These are phyloP conservation scores for Chrysochromulina parva DNA, from an alignment of 78 protist species.

Conservation along the genomic window DNA sequence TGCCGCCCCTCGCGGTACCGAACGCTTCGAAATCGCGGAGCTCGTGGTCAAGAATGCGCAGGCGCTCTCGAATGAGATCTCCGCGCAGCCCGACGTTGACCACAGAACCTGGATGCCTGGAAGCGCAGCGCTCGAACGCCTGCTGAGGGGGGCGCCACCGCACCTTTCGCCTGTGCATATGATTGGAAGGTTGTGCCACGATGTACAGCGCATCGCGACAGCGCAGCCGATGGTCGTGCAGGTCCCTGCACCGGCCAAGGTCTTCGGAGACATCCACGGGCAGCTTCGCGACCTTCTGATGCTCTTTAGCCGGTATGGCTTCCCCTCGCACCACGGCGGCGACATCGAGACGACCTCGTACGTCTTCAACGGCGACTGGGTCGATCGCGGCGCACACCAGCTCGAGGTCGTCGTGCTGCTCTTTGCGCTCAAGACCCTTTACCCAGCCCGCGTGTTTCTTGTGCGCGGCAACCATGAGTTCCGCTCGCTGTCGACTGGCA, in stretches of 20 bases:
- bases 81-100: too few relatives aligned
- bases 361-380: constrained; percentile 77
- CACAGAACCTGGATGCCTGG: too few relatives aligned
- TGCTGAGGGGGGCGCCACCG: too few relatives aligned
- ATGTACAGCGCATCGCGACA: too few relatives aligned
- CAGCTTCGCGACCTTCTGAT: neutral
- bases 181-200: too few relatives aligned
- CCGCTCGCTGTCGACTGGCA: neutral
- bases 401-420: constrained; percentile 53
- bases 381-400: constrained; percentile 70
- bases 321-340: neutral
- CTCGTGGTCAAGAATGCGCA: too few relatives aligned
- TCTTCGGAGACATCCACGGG: constrained; percentile 25
- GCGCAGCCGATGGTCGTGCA: neutral
- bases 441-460: constrained; percentile 38
- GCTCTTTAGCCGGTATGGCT: neutral
- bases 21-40: too few relatives aligned
- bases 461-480: constrained; percentile 79
- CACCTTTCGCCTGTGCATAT: too few relatives aligned
- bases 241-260: neutral
- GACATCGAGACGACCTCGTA: constrained; percentile 3
- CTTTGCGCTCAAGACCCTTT: constrained; percentile 36
- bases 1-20: too few relatives aligned
- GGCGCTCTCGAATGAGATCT: too few relatives aligned
- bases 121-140: too few relatives aligned